These are phyloP conservation scores for Ligustrum vulgare DNA, from an alignment of 257 asterid species.

Conservation along the genomic window DNA sequence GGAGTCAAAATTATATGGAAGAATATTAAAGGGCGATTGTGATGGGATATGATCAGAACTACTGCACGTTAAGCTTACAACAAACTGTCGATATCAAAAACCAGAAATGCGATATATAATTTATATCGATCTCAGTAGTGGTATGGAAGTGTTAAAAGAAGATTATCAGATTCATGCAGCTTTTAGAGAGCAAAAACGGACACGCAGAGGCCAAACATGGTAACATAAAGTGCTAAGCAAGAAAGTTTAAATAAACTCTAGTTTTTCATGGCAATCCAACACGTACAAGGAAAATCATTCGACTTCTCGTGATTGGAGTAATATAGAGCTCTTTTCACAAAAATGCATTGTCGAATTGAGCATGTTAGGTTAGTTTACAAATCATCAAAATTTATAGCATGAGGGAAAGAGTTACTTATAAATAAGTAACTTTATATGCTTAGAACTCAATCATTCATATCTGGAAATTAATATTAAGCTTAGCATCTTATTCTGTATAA, in stretches of 20 bases:
- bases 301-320: background rate
- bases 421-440: background rate
- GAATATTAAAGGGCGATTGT: background rate
- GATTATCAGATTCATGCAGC: background rate
- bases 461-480: background rate
- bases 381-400: background rate
- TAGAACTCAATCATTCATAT: background rate
- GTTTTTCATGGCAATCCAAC: background rate
- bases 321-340: background rate
- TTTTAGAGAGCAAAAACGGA: background rate
- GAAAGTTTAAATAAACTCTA: too few relatives aligned
- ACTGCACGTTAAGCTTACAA: background rate
- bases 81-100: background rate
- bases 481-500: constrained; percentile 3
- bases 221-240: background rate
- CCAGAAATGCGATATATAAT: background rate
- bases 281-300: background rate
- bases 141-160: background rate
- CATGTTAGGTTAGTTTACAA: background rate
- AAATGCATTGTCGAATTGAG: background rate
- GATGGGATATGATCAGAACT: background rate
- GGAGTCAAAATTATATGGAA: background rate
- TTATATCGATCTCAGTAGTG: background rate
- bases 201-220: background rate
- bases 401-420: background rate